phyloP scores from a whole-genome alignment of 306 rosid species.

The Luffa aegyptiaca region DNA sequence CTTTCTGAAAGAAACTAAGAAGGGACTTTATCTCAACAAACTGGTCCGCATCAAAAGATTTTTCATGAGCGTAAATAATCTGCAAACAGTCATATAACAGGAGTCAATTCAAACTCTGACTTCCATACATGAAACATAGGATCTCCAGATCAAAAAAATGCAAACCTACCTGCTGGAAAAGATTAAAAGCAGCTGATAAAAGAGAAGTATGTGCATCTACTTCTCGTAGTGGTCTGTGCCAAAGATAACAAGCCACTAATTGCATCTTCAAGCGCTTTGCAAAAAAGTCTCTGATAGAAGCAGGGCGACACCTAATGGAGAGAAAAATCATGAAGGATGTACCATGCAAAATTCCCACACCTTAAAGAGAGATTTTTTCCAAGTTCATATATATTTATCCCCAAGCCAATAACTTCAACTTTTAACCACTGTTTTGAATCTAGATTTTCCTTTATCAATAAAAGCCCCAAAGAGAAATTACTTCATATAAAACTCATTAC shows the following conservation, averaged over 20 bases:
- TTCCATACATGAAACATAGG: neutral
- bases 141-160: neutral
- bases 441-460: neutral
- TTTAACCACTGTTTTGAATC: neutral
- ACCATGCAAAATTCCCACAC: neutral
- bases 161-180: conserved; percentile 66
- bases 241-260: conserved; percentile 49
- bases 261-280: conserved; percentile 49
- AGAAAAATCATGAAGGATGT: neutral
- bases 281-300: conserved; percentile 39
- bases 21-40: conserved; percentile 37
- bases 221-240: conserved; percentile 48
- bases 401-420: neutral
- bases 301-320: conserved; percentile 33
- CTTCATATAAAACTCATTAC: neutral
- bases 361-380: neutral
- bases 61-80: conserved; percentile 67
- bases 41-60: conserved; percentile 46
- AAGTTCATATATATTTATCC: neutral
- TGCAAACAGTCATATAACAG: conserved; percentile 15
- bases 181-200: conserved; percentile 46
- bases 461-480: neutral
- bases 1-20: conserved; percentile 28
- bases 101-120: neutral
- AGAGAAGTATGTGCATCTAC: conserved; percentile 35